Evolutionary conservation across 345 rosid species (phyloP), one percentile per base, ranked within the genome.

Genomic region (Odontarrhena argentea): DNA sequence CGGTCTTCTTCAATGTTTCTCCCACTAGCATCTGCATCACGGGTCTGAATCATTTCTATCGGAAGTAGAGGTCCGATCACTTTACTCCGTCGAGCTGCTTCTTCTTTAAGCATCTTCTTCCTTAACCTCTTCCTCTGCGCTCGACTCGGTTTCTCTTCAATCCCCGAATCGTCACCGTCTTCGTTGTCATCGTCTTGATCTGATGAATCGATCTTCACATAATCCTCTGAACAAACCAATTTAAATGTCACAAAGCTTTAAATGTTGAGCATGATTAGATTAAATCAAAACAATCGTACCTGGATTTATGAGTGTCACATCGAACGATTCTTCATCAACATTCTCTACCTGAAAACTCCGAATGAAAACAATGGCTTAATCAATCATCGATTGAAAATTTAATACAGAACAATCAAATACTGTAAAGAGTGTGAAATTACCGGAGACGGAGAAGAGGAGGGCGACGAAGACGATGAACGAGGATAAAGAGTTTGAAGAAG

Each of bases 71-170:
- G 96, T 22, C 95, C 96, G 13, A 85, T 79, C 0, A 84, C 25
- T 52, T 79, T 71, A 58, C 81, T 67, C n/a, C 86, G 81, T 15
- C 85, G 85, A 45, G 26, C 49, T 30, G 74, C 65, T 43, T 87
- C 91, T 50, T 83, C 89, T 63, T 80, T 87, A 38, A 92, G 81
- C 82, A 69, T 86, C 78, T 74, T 89, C 83, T 78, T 86, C 28
- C 93, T 80, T 36, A 82, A 45, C 69, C 96, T 77, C 76, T 92
- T 87, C 71, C 98, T 86, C 76, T 87, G 89, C 36, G 96, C 83
- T 70, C 96, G 73, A 22, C 78, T 82, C 59, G 76, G 75, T 80
- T 83, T 85, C 60, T 50, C 79, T 10, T 8, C n/a, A 1, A 3
- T 53, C 37, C 25, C 72, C 1, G 51, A 45, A 2, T 28, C 63